Base-by-base conservation (phyloP, 768 basidiomycete species). In the Lanmaoa pseudosensibilis region DNA sequence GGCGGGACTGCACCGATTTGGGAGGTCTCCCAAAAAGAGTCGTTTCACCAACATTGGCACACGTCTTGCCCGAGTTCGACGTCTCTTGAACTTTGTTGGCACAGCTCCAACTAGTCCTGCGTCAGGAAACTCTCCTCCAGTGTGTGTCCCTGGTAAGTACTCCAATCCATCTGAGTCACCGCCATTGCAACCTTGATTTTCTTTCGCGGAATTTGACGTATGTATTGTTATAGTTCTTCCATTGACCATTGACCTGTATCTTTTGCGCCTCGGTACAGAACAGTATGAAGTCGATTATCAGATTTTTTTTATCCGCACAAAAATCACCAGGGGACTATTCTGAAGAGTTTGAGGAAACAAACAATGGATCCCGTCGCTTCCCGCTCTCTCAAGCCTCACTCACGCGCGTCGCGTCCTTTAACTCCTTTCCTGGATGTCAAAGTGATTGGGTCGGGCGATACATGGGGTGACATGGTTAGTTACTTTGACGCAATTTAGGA, bases 361-460 rank as follows among this genome's bases (percentile, higher is more conserved):
- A n/a, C 12, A 10, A 56, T 16, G 50, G 52, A 6, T 16, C 45
- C 27, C 18, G 2, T 41, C 32, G 33, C 38, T 40, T 45, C 49
- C 38, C 18, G 13, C 11, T 52, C 49, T 32, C n/a, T 32, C n/a
- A 52, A 10, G 57, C 54, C 36, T 62, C 57, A n/a, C 55, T 52
- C 27, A 55, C 19, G 12, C 57, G 57, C 55, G n/a, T 57, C 19
- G 60, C 59, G 34, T 62, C 64, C 53, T 51, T 57, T 3, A 64
- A 30, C 4, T 33, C 46, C 19, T 12, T n/a, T n/a, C n/a, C 23
- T 37, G 34, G 23, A 52, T 46, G 34, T 46, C 25, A 36, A 55
- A 55, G 16, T n/a, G 15, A 32, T n/a, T 5, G 9, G 47, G 19
- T 38, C n/a, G 23, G n/a, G 4, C 4, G 15, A 57, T 59, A 36